These are phyloP conservation scores for Lactifluus pinguis DNA, from an alignment of 768 basidiomycete species.

Conservation along the genomic window DNA sequence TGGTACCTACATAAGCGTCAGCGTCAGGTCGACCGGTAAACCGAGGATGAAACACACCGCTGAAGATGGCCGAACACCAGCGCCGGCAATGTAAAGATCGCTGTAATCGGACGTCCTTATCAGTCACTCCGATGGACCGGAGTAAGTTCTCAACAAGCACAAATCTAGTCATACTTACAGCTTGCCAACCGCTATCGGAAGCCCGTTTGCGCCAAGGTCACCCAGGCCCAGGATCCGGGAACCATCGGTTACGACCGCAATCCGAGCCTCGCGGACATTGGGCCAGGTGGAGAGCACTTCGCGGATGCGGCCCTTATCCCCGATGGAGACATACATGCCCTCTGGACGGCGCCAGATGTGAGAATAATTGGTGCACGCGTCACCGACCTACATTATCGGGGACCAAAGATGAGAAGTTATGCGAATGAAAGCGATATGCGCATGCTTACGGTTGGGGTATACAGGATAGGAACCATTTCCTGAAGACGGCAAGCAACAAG, in stretches of 20 bases:
- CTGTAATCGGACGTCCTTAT: background rate
- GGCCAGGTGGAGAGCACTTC: conserved; percentile 68
- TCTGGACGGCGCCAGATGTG: conserved; percentile 20
- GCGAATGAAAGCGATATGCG: conserved; percentile 78
- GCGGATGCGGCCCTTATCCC: conserved; percentile 76
- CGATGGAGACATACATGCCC: conserved; percentile 56
- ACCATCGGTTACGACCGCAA: conserved; percentile 89
- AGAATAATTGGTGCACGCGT: conserved; percentile 19
- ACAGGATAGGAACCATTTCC: conserved; percentile 70
- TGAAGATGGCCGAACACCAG: conserved; percentile 64
- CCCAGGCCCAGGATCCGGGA: conserved; percentile 87
- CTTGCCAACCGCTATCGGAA: conserved; percentile 86
- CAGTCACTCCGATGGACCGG: background rate
- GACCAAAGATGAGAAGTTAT: conserved; percentile 47
- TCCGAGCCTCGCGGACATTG: conserved; percentile 62
- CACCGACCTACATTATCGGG: conserved; percentile 25
- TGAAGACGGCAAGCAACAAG: conserved; percentile 17
- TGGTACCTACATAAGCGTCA: conserved; percentile 30
- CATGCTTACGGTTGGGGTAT: conserved; percentile 88
- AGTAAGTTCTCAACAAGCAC: background rate
- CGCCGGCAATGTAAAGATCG: conserved; percentile 7
- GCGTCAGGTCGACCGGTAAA: background rate
- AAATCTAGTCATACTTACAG: conserved; percentile 33
- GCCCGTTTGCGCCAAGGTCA: conserved; percentile 73
- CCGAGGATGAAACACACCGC: conserved; percentile 36